Evolutionary conservation across 441 rosid species (phyloP).

Genomic region (Dalechampia spathulata): DNA sequence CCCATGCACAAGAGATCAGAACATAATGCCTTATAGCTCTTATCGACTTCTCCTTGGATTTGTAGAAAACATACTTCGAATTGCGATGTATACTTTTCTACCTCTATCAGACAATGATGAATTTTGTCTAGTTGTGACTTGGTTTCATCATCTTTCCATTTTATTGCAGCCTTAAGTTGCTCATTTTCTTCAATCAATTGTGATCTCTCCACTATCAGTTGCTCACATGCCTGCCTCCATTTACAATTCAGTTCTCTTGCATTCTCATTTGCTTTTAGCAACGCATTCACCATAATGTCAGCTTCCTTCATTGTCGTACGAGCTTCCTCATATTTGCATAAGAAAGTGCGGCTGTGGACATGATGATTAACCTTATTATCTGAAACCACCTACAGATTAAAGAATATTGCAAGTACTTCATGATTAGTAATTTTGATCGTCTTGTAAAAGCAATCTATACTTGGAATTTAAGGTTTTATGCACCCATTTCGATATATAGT

Average conservation of each 20-base stretch:
- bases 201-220: conserved; percentile 46
- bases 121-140: conserved; percentile 39
- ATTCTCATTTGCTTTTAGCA: conserved; percentile 59
- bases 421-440: conserved; percentile 13
- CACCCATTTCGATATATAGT: neutral
- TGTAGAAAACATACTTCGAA: conserved; percentile 55
- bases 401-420: conserved; percentile 22
- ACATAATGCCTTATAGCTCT: conserved; percentile 35
- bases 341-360: conserved; percentile 33
- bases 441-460: neutral
- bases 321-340: conserved; percentile 62
- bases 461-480: neutral
- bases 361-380: conserved; percentile 35
- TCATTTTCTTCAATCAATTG: conserved; percentile 50
- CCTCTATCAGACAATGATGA: conserved; percentile 33
- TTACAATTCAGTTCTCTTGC: conserved; percentile 40
- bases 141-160: conserved; percentile 49
- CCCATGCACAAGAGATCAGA: conserved; percentile 43
- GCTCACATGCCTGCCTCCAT: conserved; percentile 60
- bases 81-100: conserved; percentile 40
- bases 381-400: conserved; percentile 31
- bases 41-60: conserved; percentile 55
- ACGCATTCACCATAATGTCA: conserved; percentile 55
- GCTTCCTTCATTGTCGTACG: conserved; percentile 75
- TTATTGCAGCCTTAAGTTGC: conserved; percentile 45